Evolutionary conservation across 1,284 basidiomycete species (phyloP).

Genomic region (Pterula multifida): DNA sequence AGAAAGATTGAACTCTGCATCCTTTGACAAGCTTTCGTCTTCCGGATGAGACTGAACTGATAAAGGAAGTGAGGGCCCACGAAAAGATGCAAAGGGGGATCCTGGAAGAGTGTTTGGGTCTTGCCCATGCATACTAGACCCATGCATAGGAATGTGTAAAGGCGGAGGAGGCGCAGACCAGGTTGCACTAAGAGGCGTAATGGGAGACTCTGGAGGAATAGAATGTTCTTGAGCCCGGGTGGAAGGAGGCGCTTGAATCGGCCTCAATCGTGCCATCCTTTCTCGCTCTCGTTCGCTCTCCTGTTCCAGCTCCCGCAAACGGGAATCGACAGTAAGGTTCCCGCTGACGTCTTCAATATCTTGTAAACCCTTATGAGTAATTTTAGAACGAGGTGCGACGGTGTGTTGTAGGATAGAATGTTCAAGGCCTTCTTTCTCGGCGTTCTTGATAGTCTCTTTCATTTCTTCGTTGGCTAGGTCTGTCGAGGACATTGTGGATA

Average conservation of each 20-base stretch:
- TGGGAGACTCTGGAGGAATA: conserved; percentile 52
- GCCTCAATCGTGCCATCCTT: conserved; percentile 38
- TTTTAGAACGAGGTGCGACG: conserved; percentile 66
- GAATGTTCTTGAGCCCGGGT: conserved; percentile 32
- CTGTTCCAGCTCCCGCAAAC: conserved; percentile 41
- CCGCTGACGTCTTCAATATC: conserved; percentile 71
- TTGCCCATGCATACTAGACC: conserved; percentile 16
- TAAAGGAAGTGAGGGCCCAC: conserved; percentile 28
- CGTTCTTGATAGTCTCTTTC: conserved; percentile 66
- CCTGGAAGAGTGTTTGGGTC: conserved; percentile 16
- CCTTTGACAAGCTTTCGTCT: conserved; percentile 26
- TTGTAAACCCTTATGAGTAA: conserved; percentile 83
- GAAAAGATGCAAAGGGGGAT: conserved; percentile 27
- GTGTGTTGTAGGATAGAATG: conserved; percentile 72
- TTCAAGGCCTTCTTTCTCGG: conserved; percentile 68
- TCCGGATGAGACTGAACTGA: conserved; percentile 11
- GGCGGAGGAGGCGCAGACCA: conserved; percentile 41
- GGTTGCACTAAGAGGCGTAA: conserved; percentile 26
- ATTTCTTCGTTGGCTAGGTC: conserved; percentile 78
- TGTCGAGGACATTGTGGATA: conserved; percentile 75
- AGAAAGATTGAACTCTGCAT: conserved; percentile 49
- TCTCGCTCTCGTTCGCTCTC: conserved; percentile 54
- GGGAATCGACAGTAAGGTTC: conserved; percentile 32
- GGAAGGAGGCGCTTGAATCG: conserved; percentile 15
- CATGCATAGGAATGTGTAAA: conserved; percentile 38